Conservation (phyloP, 2,329 filamentous ascomycete species). For the Xylaria sp. region DNA sequence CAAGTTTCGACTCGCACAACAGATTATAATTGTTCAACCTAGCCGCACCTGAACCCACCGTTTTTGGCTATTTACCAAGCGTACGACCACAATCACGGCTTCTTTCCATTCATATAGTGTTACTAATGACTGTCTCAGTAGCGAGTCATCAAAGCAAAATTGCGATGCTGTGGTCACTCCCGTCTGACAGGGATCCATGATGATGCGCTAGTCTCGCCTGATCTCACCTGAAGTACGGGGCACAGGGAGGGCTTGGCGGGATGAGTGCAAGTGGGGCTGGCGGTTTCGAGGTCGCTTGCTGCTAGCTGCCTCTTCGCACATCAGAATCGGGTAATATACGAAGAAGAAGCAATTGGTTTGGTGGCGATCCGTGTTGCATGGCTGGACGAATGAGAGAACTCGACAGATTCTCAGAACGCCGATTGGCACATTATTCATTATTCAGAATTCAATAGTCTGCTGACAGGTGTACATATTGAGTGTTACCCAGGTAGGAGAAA, state of each 20-base stretch:
- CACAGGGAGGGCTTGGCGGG: conserved; percentile 40
- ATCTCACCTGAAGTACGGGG: conserved; percentile 48
- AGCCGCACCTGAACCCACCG: conserved; percentile 34
- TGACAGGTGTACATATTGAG: conserved; percentile 22
- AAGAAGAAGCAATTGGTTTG: conserved; percentile 37
- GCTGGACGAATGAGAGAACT: conserved; percentile 43
- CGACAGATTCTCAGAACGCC: conserved; percentile 26
- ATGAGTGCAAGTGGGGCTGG: conserved; percentile 31
- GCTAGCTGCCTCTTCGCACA: conserved; percentile 18
- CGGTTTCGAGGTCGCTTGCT: conserved; percentile 30
- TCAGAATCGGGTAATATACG: conserved; percentile 35
- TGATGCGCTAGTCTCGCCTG: conserved; percentile 45
- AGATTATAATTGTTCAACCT: conserved; percentile 31
- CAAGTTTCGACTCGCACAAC: conserved; percentile 33
- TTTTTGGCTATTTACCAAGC: conserved; percentile 12
- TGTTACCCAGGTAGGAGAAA: neutral
- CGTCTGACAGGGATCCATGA: conserved; percentile 26
- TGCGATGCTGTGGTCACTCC: conserved; percentile 14
- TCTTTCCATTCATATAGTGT: neutral
- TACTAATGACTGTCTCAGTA: conserved; percentile 4
- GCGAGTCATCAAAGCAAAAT: conserved; percentile 17
- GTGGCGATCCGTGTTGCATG: conserved; percentile 43
- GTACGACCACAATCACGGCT: neutral
- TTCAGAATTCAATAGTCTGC: conserved; percentile 39
- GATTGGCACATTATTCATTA: conserved; percentile 33